Percentiles rank a stretch among this genome's conserved stretches.
Conservation (phyloP, 352 stramenopile species). For the Globisporangium yorkense region DNA sequence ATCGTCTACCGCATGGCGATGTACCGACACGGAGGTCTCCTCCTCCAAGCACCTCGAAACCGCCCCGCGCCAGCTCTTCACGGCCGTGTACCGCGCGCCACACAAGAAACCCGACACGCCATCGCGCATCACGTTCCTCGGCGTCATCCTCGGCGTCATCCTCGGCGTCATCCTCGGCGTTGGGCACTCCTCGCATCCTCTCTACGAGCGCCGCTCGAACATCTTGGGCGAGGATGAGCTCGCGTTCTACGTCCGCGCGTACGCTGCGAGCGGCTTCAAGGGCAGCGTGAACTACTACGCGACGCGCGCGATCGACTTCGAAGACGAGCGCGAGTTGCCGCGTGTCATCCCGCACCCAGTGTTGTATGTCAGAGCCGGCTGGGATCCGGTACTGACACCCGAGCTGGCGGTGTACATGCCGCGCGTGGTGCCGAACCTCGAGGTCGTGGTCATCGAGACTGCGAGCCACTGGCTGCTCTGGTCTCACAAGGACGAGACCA, state of each 20-base stretch:
- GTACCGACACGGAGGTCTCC: conserved; percentile 28
- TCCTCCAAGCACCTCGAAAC: conserved; percentile 29
- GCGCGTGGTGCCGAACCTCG: conserved; percentile 8
- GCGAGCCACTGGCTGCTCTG: conserved; percentile 12
- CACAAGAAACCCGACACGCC: conserved; percentile 15
- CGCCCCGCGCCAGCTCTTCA: conserved; percentile 26
- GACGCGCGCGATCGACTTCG: conserved; percentile 37
- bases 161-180: conserved; percentile 20
- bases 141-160: conserved; percentile 22
- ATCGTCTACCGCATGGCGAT: conserved; percentile 49
- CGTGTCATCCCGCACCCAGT: conserved; percentile 28
- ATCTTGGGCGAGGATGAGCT: conserved; percentile 39
- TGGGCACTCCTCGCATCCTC: conserved; percentile 17
- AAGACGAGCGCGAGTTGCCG: conserved; percentile 27
- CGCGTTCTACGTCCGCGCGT: conserved; percentile 39
- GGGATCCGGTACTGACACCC: conserved; percentile 41
- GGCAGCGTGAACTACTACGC: conserved; percentile 31
- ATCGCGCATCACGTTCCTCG: conserved; percentile 15
- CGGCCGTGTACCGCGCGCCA: conserved; percentile 26
- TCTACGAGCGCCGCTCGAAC: conserved; percentile 31
- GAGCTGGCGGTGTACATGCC: conserved; percentile 56
- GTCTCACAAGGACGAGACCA: conserved; percentile 9
- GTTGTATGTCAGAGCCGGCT: conserved; percentile 31
- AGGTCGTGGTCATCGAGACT: conserved; percentile 5
- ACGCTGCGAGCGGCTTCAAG: conserved; percentile 31